Evolutionary conservation across 805 yeast species (phyloP), one percentile per base, ranked within the genome.

Genomic region (Cyberlindnera nakhonratchasimensis): DNA sequence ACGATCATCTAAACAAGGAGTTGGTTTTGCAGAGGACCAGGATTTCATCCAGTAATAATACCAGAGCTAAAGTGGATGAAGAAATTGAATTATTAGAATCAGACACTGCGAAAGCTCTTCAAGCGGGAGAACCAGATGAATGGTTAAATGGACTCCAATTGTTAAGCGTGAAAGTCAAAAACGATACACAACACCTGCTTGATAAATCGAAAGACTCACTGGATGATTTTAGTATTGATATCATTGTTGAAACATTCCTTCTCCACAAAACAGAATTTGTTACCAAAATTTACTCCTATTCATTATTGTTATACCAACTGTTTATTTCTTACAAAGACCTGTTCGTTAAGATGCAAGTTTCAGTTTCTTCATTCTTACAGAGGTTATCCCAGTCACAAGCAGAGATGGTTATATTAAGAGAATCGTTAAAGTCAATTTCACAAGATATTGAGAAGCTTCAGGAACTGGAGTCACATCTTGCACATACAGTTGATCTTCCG

Each of bases 401-500:
- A 4, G 51, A 48, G 18, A 48, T 55, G 51, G 44, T 54, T 1
- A 31, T 30, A 0, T 23, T 58, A 13, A 55, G 51, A 40, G 58
- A 55, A 29, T 45, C 53, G 1, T 31, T 62, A 24, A 60, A 54
- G 31, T 12, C 40, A 1, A 31, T 43, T 0, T 40, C 53, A 2
- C 18, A 39, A 4, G 41, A 51, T 2, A 50, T 58, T 19, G 63
- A 55, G 39, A 28, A 40, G 1, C 44, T 69, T n/a, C 68, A 57
- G 23, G 28, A 11, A 10, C 33, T 51, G 2, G 55, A 48, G 40
- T 45, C 53, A 2, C 26, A 40, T 12, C 39, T 54, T 19, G 52
- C 72, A 4, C 60, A 60, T 25, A 77, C 82, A 1, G 69, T 77
- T 12, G 93, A 86, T 57, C 56, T 86, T 21, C 95, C 95, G 0